phyloP scores from a whole-genome alignment of 148 eudicot species.

The Agrostemma githago region DNA sequence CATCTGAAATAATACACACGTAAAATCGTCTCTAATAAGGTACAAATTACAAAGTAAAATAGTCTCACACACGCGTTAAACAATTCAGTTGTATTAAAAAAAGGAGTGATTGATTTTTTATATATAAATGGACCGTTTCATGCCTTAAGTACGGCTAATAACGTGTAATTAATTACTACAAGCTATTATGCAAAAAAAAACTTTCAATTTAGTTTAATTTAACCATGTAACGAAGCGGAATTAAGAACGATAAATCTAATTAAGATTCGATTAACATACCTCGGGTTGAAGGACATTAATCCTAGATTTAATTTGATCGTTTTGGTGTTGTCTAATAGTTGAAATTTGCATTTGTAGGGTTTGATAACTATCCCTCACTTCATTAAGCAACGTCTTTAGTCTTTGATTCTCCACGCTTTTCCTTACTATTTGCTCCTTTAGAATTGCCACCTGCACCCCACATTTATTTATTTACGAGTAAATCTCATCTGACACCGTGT shows the following conservation, averaged over 20 bases:
- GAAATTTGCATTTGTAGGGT: slow-evolving; percentile 34
- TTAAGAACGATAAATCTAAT: not conserved
- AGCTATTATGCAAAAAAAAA: too few relatives aligned
- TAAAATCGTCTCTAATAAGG: too few relatives aligned
- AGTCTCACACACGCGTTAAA: too few relatives aligned
- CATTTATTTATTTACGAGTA: not conserved
- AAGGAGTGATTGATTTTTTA: too few relatives aligned
- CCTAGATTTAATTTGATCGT: slow-evolving; percentile 13
- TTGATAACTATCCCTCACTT: slow-evolving; percentile 27
- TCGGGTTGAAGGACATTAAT: slow-evolving; percentile 1
- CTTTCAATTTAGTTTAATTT: not conserved
- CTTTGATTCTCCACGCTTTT: slow-evolving; percentile 36
- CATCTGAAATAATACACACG: slow-evolving; percentile 10
- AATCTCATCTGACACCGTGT: too few relatives aligned
- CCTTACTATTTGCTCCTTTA: slow-evolving; percentile 36
- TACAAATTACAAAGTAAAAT: too few relatives aligned
- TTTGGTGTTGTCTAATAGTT: slow-evolving; percentile 22
- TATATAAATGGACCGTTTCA: too few relatives aligned
- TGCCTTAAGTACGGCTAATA: too few relatives aligned
- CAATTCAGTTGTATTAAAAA: too few relatives aligned
- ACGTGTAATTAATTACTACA: too few relatives aligned
- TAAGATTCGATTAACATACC: not conserved
- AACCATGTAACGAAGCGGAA: not conserved
- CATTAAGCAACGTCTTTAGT: slow-evolving; percentile 29
- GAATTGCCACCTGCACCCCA: slow-evolving; percentile 32